Base-by-base conservation (phyloP, 2,329 filamentous ascomycete genomes). In the Metarhizium sp. region DNA sequence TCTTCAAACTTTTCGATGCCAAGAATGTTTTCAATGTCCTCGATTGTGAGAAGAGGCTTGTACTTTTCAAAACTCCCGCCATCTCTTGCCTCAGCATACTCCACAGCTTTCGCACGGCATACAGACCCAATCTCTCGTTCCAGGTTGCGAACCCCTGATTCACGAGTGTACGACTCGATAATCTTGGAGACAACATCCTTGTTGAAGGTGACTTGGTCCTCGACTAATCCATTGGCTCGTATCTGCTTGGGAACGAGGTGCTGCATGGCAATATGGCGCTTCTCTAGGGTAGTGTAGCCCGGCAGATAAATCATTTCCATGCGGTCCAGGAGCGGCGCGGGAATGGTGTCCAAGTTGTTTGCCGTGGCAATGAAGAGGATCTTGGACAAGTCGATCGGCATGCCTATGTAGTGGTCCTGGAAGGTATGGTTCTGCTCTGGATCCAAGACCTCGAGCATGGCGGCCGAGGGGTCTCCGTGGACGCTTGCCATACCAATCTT, bases 211-310 rank as follows among this genome's bases (percentile, higher is more conserved):
- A 99, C 81, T 63, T 96, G 87, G 50, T 86, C 84, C 30, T 85
- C 77, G 51, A 78, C 78, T 52, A 99, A 82, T 30, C 94, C 94
- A 66, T 99, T 99, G 54, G 89, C 87, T 51, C 85, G 85, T 64
- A 97, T 86, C 70, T 99, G 94, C 75, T 97, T 99, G 13, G 94
- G 94, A 20, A 99, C 86, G n/a, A 99, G 78, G 71, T 99, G 94
- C 63, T 88, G 87, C 63, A 85, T 85, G 16, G 94, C 92, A 67
- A 99, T 99, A 69, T 96, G 90, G 56, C 90, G 84, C 76, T 99
- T 99, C 76, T 99, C 94, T 18, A 97, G 80, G 6, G 92, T 96
- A 0, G 94, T 99, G 75, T 99, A 99, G 61, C 94, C 94, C 2
- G 91, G 90, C 25, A 99, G 81, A 61, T 88, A 82, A 54, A 99